Percentiles rank a stretch among this genome's conserved stretches.
Evolutionary conservation across 2,329 filamentous ascomycete genomes (phyloP).

Genomic region (Colletotrichum musae): DNA sequence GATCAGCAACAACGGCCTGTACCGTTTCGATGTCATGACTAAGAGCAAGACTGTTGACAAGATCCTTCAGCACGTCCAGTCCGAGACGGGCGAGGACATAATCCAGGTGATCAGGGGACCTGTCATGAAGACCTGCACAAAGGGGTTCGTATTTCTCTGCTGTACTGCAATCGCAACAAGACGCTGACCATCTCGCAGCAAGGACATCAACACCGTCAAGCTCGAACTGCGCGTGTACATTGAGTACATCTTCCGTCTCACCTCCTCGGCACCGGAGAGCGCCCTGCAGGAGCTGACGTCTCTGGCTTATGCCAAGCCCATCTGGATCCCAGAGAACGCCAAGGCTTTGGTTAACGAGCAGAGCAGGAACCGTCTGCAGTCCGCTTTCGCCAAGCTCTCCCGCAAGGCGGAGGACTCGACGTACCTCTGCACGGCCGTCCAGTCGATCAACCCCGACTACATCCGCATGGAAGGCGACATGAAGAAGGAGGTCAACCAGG

Average conservation of each 20-base stretch:
- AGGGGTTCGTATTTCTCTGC: slow-evolving; percentile 48
- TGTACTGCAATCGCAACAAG: slow-evolving; percentile 43
- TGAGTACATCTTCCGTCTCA: slow-evolving; percentile 68
- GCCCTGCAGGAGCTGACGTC: slow-evolving; percentile 68
- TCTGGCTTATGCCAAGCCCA: slow-evolving; percentile 68
- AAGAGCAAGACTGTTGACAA: slow-evolving; percentile 88
- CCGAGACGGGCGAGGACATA: slow-evolving; percentile 68
- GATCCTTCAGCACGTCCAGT: slow-evolving; percentile 73
- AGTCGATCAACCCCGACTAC: slow-evolving; percentile 66
- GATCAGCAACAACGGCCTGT: slow-evolving; percentile 77
- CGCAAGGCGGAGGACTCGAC: slow-evolving; percentile 67
- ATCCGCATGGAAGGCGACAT: slow-evolving; percentile 70
- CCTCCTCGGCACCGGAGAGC: slow-evolving; percentile 54
- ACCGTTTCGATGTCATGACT: slow-evolving; percentile 89
- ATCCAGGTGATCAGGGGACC: slow-evolving; percentile 57
- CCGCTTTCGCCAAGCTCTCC: slow-evolving; percentile 71
- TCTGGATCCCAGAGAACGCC: slow-evolving; percentile 45
- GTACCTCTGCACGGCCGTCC: slow-evolving; percentile 67
- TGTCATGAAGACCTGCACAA: slow-evolving; percentile 42
- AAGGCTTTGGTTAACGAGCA: slow-evolving; percentile 58
- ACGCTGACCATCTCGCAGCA: slow-evolving; percentile 50
- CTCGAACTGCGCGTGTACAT: slow-evolving; percentile 63
- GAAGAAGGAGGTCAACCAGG: slow-evolving; percentile 66
- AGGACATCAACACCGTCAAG: slow-evolving; percentile 54
- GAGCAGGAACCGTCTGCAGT: slow-evolving; percentile 70